Percentiles rank a stretch among this genome's conserved stretches.
These are phyloP conservation scores for Suillus variegatus DNA, from an alignment of 768 basidiomycete species.

Conservation along the genomic window DNA sequence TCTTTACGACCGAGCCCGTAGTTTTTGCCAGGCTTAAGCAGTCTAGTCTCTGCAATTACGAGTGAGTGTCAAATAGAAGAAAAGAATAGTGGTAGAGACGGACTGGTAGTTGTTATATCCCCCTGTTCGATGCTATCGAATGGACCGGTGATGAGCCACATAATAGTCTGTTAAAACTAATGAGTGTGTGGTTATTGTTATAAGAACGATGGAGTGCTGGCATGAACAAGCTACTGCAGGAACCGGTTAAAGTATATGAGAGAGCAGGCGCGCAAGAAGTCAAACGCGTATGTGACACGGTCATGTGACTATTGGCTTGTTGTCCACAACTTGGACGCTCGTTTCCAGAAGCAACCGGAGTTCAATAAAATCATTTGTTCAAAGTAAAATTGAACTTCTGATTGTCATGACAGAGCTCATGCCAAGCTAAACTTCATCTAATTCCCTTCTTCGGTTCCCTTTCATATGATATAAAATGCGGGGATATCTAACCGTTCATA, in stretches of 20 bases:
- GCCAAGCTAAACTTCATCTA: background rate
- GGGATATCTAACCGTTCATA: background rate
- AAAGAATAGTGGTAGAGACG: slow-evolving; percentile 15
- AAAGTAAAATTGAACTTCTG: background rate
- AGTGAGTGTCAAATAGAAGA: background rate
- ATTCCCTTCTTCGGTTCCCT: background rate
- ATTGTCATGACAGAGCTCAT: background rate
- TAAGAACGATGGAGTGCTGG: background rate
- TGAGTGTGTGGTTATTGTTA: background rate
- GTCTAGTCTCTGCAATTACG: slow-evolving; percentile 42
- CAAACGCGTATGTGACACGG: slow-evolving; percentile 2
- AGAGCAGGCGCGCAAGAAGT: background rate
- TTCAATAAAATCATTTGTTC: background rate
- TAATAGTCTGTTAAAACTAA: slow-evolving; percentile 17
- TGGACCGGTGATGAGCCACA: slow-evolving; percentile 59
- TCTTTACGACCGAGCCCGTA: slow-evolving; percentile 63
- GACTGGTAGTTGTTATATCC: slow-evolving; percentile 43
- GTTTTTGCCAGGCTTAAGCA: slow-evolving; percentile 59
- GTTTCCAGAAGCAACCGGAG: background rate
- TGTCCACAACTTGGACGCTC: background rate
- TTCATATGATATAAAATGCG: background rate
- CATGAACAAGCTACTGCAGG: background rate
- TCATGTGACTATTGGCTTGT: background rate
- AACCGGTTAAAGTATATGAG: background rate
- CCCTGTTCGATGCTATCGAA: slow-evolving; percentile 46